Evolutionary conservation across 805 yeast genomes (phyloP), one percentile per base, ranked within the genome.

Genomic region (Barnettozyma sucrosica): DNA sequence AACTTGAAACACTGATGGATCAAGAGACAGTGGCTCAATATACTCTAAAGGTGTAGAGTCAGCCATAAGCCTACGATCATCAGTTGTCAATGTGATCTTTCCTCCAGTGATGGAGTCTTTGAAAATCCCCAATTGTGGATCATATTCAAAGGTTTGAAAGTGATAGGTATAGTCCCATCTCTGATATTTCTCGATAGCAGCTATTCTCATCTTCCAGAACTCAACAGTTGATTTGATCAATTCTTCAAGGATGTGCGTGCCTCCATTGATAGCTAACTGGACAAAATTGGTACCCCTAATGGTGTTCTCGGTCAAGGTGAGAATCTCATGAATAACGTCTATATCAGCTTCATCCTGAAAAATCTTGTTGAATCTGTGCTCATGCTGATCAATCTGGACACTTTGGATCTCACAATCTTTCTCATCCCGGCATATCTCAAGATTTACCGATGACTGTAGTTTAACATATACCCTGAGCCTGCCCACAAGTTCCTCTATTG

Each of bases 401-500:
- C 36, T 36, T 18, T 48, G 48, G 19, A 42, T 25, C 13, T 38
- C 48, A 26, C 25, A 43, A 4, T 19, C 28, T 13, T 18, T 20
- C 7, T 37, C 28, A 14, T 43, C 43, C 11, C 41, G 25, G n/a
- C 36, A 11, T 2, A 48, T 36, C 14, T 30, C 11, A 18, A 40
- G 9, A 11, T 18, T 23, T 4, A 11, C 9, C 13, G 19, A 13
- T 16, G 47, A 38, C 3, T 23, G 3, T 5, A 47, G 10, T 6
- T 45, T 47, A 3, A 56, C 32, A 44, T 58, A 58, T 0, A 58
- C 61, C 16, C 75, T 57, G 5, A 68, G 56, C 21, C 57, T 59
- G 1, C 71, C 71, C 20, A 57, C 51, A 23, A 64, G 45, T 46
- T 70, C 72, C 45, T 68, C 69, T 16, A 79, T 78, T 1, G 77